Conservation (phyloP, 208 protist genomes). For the Trypanosoma avium region DNA sequence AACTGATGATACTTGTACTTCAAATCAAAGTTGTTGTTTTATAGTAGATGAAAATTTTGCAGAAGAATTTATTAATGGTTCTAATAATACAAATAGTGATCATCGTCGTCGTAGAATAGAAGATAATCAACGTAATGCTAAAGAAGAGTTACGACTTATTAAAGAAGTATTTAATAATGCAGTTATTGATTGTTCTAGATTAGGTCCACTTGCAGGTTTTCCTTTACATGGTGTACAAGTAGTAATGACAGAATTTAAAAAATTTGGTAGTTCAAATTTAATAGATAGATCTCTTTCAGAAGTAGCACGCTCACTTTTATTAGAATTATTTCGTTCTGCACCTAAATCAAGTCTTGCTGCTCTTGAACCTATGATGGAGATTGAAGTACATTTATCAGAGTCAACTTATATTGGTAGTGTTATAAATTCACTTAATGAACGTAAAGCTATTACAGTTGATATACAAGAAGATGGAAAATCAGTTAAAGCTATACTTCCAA, state of each 20-base stretch:
- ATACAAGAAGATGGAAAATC: constrained; percentile 80
- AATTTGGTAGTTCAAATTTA: constrained; percentile 40
- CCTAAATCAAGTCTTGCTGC: constrained; percentile 40
- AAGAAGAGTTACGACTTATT: constrained; percentile 48
- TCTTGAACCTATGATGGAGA: constrained; percentile 88
- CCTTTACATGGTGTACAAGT: constrained; percentile 78
- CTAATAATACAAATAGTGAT: neutral
- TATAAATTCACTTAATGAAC: constrained; percentile 76
- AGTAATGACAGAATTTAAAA: constrained; percentile 55
- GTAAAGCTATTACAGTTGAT: constrained; percentile 74
- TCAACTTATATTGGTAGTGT: constrained; percentile 68
- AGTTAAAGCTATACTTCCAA: constrained; percentile 68
- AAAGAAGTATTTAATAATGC: constrained; percentile 46
- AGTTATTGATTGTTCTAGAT: constrained; percentile 44
- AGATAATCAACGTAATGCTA: constrained; percentile 42
- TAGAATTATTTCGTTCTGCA: constrained; percentile 40
- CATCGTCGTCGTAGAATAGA: constrained; percentile 12
- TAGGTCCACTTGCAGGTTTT: constrained; percentile 70
- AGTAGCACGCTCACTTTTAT: constrained; percentile 50
- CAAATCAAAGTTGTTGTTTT: constrained; percentile 41
- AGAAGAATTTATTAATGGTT: constrained; percentile 30
- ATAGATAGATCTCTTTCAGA: constrained; percentile 44
- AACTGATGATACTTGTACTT: constrained; percentile 28
- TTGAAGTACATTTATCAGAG: constrained; percentile 86
- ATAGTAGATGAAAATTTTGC: constrained; percentile 44